These are phyloP conservation scores for Phyllosticta citrichinensis DNA, from an alignment of 2,329 filamentous ascomycete genomes.

Conservation along the genomic window DNA sequence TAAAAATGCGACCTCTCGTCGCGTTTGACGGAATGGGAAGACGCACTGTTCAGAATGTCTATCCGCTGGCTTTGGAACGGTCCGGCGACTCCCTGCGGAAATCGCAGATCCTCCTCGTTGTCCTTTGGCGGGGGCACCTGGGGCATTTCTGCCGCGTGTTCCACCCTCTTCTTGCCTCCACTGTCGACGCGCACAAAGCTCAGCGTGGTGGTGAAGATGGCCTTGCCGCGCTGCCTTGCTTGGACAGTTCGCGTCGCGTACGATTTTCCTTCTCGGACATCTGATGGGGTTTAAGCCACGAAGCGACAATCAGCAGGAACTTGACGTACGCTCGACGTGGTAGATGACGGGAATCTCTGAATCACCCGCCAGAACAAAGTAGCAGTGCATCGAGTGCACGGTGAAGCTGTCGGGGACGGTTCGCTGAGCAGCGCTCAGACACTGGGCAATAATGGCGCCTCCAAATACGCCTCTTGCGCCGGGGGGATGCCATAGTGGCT, in stretches of 20 bases:
- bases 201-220: slow-evolving; percentile 93
- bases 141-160: slow-evolving; percentile 53
- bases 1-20: neutral
- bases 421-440: slow-evolving; percentile 73
- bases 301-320: neutral
- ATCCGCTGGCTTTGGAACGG: slow-evolving; percentile 51
- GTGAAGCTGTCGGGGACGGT: slow-evolving; percentile 74
- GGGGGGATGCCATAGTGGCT: slow-evolving; percentile 82
- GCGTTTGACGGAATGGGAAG: neutral
- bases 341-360: slow-evolving; percentile 79
- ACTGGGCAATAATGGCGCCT: slow-evolving; percentile 87
- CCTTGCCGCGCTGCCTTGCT: slow-evolving; percentile 74
- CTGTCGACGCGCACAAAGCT: slow-evolving; percentile 67
- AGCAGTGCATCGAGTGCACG: slow-evolving; percentile 97
- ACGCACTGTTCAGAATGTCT: slow-evolving; percentile 45
- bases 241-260: slow-evolving; percentile 95
- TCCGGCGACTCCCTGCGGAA: slow-evolving; percentile 24
- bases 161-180: slow-evolving; percentile 46
- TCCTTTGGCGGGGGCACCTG: slow-evolving; percentile 36
- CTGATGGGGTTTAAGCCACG: slow-evolving; percentile 18
- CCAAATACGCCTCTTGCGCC: slow-evolving; percentile 91
- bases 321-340: slow-evolving; percentile 60
- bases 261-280: slow-evolving; percentile 78
- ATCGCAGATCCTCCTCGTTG: slow-evolving; percentile 24
- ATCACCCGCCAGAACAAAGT: slow-evolving; percentile 89